Base-by-base conservation (phyloP, 2,329 filamentous ascomycete species). In the Leptographium radiaticola region DNA sequence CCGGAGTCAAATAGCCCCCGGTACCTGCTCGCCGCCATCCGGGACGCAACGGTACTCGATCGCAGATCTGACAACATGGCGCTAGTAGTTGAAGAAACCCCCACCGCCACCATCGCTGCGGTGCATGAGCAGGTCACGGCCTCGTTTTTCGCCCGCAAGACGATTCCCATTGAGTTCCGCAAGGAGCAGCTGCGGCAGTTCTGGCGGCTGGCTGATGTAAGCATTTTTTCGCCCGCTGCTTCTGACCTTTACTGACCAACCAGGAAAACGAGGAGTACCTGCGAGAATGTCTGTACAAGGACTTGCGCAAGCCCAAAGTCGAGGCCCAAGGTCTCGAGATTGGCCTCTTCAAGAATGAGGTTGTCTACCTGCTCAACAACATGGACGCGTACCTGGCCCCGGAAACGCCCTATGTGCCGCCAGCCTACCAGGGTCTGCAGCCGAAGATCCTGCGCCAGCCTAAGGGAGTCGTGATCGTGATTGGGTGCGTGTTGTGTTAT, bases 391-490 rank as follows among this genome's bases (percentile, higher is more conserved):
- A 69, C 15, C 10, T 50, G 46, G 52, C 39, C n/a, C 18, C 38
- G 12, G 39, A 44, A 69, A 65, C 69, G 2, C 61, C 63, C 16
- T 69, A 69, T 38, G 65, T 70, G 45, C 51, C 60, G 62, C 67
- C 0, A 61, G 64, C 9, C 44, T 75, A 15, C 66, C 69, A 43
- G 49, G 49, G 49, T 12, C 39, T 51, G 12, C 42, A 16, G 11
- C 49, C 49, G 25, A 51, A 20, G 6, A 51, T 51, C 36, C 9
- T 51, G 12, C 68, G 69, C 49, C 71, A 75, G 57, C 72, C 72
- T 1, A 62, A 68, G 3, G 73, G 72, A 7, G 67, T 74, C 1
- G 64, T 65, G 0, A 64, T 75, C 11, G 67, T 75, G 44, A 69
- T 75, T 25, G 67, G 68, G 47, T 48, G 33, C 12, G 43, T 31